Evolutionary conservation across 257 asterid genomes (phyloP).

Genomic region (Solanum arcanum): DNA sequence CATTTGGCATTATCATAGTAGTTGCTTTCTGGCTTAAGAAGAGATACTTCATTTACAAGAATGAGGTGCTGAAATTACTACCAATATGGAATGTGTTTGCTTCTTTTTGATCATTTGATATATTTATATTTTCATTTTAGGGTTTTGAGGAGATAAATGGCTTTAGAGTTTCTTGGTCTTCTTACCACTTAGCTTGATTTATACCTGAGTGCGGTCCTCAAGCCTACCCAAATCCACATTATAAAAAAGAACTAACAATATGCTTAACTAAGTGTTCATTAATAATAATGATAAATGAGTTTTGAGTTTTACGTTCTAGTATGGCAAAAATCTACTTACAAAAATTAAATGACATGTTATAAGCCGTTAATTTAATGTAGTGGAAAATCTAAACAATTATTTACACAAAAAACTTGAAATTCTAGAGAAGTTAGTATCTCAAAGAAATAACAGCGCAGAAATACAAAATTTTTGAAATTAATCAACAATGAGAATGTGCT

Average conservation of each 20-base stretch:
- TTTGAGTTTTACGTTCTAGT: not conserved
- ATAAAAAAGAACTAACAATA: not conserved
- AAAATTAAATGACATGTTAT: not conserved
- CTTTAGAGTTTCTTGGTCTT: not conserved
- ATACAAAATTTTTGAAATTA: not conserved
- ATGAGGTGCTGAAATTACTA: not conserved
- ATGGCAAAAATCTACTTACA: not conserved
- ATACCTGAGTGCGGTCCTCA: not conserved
- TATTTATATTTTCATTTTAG: not conserved
- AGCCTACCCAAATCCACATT: not conserved
- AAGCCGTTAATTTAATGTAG: not conserved
- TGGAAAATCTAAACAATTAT: not conserved
- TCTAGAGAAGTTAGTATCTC: not conserved
- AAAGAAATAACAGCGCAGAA: not conserved
- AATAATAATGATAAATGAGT: not conserved
- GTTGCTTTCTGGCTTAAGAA: not conserved
- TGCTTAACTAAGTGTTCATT: not conserved
- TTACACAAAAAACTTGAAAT: not conserved
- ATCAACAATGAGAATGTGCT: not conserved
- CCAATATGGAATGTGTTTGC: not conserved
- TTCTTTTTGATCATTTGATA: not conserved
- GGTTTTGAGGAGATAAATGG: not conserved
- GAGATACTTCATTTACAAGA: not conserved
- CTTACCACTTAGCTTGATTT: not conserved
- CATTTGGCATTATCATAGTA: not conserved